Evolutionary conservation across 176 grass and related monocot genomes (phyloP).

Genomic region (Lolium multiflorum): DNA sequence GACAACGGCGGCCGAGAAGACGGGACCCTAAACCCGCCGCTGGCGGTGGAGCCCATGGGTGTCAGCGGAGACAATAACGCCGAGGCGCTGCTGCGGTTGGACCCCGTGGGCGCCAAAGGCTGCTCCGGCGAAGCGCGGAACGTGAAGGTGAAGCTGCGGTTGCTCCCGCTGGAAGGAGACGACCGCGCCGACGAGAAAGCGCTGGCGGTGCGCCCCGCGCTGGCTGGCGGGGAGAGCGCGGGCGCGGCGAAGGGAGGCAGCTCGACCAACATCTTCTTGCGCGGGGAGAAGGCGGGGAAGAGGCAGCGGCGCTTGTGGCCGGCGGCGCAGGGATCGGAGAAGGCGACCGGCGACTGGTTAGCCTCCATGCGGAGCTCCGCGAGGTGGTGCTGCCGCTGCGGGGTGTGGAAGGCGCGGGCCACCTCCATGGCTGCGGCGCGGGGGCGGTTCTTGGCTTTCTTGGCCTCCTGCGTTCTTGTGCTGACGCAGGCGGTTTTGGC

Average conservation of each 20-base stretch:
- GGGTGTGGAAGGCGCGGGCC: slow-evolving; percentile 24
- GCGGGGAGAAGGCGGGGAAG: slow-evolving; percentile 30
- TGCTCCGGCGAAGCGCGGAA: background rate
- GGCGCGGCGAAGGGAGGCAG: background rate
- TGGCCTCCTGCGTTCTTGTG: background rate
- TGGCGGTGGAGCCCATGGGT: background rate
- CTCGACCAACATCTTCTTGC: slow-evolving; percentile 43
- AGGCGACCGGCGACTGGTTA: slow-evolving; percentile 18
- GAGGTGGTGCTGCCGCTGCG: slow-evolving; percentile 12
- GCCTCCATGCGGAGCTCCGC: slow-evolving; percentile 22
- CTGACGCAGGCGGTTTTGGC: background rate
- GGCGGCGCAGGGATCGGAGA: slow-evolving; percentile 19
- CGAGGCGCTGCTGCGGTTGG: background rate
- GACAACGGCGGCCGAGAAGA: background rate
- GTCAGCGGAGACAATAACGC: slow-evolving; percentile 14
- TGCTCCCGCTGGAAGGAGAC: background rate
- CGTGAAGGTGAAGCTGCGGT: background rate
- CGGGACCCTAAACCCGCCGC: background rate
- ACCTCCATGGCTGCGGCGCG: background rate
- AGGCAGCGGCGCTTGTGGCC: slow-evolving; percentile 37
- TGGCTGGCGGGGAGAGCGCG: background rate
- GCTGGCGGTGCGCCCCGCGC: background rate
- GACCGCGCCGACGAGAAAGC: background rate
- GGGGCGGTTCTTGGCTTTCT: background rate
- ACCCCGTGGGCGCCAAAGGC: background rate